Conservation (phyloP, 2,329 filamentous ascomycete genomes). For the Calcarisporium arbuscula region DNA sequence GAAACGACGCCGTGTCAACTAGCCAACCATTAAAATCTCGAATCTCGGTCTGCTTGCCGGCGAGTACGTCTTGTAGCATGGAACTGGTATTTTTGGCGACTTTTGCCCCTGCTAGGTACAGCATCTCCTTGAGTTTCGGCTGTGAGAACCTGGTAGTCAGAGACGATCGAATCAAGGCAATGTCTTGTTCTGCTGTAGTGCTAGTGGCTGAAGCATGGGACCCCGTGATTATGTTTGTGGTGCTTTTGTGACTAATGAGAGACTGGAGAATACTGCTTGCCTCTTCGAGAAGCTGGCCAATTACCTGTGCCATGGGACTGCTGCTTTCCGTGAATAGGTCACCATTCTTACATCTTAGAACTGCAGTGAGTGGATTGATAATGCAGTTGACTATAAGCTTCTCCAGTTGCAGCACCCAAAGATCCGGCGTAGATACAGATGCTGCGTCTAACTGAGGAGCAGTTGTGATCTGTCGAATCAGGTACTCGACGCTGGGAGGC, state of each 20-base stretch:
- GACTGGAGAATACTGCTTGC: slow-evolving; percentile 65
- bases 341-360: slow-evolving; percentile 76
- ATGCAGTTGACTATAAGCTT: slow-evolving; percentile 77
- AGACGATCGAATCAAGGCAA: slow-evolving; percentile 1
- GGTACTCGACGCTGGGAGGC: slow-evolving; percentile 22
- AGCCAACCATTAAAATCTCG: slow-evolving; percentile 56
- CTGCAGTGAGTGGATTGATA: slow-evolving; percentile 78
- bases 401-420: slow-evolving; percentile 66
- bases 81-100: slow-evolving; percentile 51
- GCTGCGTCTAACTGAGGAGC: slow-evolving; percentile 38
- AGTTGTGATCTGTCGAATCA: slow-evolving; percentile 34
- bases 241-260: slow-evolving; percentile 55
- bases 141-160: slow-evolving; percentile 32
- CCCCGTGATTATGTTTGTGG: slow-evolving; percentile 27
- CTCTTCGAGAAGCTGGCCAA: slow-evolving; percentile 67
- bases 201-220: not conserved
- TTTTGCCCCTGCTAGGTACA: slow-evolving; percentile 40
- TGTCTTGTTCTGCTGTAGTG: not conserved
- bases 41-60: slow-evolving; percentile 48
- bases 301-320: slow-evolving; percentile 47
- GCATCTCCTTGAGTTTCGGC: slow-evolving; percentile 33
- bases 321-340: slow-evolving; percentile 56
- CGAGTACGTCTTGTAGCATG: slow-evolving; percentile 54
- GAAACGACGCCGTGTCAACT: slow-evolving; percentile 36
- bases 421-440: slow-evolving; percentile 32